Base-by-base conservation (phyloP, 2,329 filamentous ascomycete genomes). In the Neocucurbitaria cava region DNA sequence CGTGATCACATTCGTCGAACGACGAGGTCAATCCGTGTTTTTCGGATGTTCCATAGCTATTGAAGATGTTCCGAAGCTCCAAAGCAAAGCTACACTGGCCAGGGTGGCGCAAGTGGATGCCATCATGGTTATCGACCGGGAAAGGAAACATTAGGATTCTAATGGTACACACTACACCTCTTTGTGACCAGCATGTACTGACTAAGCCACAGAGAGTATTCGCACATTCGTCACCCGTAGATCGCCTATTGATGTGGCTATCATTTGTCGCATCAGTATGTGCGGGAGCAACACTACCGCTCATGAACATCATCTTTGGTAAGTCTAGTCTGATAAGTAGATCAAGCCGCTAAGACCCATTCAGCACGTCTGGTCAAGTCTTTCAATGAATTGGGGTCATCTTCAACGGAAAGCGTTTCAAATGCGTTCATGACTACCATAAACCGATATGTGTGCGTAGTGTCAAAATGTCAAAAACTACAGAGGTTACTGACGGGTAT, bases 241-340 rank as follows among this genome's bases (percentile, higher is more conserved):
- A 68, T 50, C 52, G 58, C 26, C 17, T 50, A 17, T 58, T 60
- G 18, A 50, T 69, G 26, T 18, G 52, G 5, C 46, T 41, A 42
- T 64, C 66, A 17, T 39, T 58, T 9, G 8, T 65, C 11, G 54
- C 66, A 11, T 69, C 65, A 21, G 33, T 64, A 20, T 59, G 56
- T 33, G 55, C 66, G 42, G 66, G 66, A 10, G 61, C 62, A 3
- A 67, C 68, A 11, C 56, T 83, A 0, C 83, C 83, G 0, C 63
- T 85, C 26, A 85, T 87, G 82, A 83, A 85, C 43, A 76, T 87
- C 31, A 75, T 86, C 9, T 85, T 86, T 67, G 84, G 84, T 57
- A 26, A 31, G 51, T 28, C 9, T 23, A 3, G 2, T 20, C 17
- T 15, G 83, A 30, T 8, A 3, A 23, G 5, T 6, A 10, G n/a